Conservation (phyloP, 177 flowering plant genomes). For the Telopea speciosissima region DNA sequence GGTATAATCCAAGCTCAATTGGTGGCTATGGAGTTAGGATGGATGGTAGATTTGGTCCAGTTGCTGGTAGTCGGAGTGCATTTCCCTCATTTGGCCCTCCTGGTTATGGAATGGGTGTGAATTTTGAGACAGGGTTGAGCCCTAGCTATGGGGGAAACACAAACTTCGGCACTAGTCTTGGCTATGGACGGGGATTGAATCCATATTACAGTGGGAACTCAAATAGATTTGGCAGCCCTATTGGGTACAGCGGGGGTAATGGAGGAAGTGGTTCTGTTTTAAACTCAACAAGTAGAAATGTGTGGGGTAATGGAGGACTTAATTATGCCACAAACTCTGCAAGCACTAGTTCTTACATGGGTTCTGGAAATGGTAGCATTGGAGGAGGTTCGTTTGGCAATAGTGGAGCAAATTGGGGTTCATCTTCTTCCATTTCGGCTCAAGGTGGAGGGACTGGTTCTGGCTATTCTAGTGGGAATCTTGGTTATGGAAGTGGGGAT, state of each 20-base stretch:
- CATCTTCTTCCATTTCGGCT: conserved; percentile 26
- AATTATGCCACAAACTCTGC: conserved; percentile 25
- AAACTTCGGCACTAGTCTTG: conserved; percentile 31
- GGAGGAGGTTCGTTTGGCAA: conserved; percentile 26
- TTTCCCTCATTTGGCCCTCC: conserved; percentile 54
- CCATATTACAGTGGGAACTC: conserved; percentile 45
- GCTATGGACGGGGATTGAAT: conserved; percentile 44
- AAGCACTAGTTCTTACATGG: conserved; percentile 27
- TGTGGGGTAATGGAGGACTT: conserved; percentile 47
- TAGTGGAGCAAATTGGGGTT: conserved; percentile 34
- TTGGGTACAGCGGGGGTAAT: conserved; percentile 30
- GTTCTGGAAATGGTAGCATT: conserved; percentile 35
- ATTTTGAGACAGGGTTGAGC: conserved; percentile 42
- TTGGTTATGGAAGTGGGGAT: conserved; percentile 31
- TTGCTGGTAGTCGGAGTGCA: conserved; percentile 47
- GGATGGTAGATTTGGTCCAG: conserved; percentile 59
- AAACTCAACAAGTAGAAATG: conserved; percentile 29
- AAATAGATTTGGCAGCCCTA: conserved; percentile 35
- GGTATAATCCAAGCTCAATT: conserved; percentile 41
- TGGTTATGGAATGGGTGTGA: conserved; percentile 47
- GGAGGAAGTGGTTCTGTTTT: conserved; percentile 30
- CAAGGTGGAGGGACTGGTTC: conserved; percentile 27
- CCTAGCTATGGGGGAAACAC: conserved; percentile 40
- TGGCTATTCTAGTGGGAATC: conserved; percentile 26
- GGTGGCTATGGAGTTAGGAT: conserved; percentile 57